Base-by-base conservation (phyloP, 257 asterid species). In the Nicotiana obtusifolia region DNA sequence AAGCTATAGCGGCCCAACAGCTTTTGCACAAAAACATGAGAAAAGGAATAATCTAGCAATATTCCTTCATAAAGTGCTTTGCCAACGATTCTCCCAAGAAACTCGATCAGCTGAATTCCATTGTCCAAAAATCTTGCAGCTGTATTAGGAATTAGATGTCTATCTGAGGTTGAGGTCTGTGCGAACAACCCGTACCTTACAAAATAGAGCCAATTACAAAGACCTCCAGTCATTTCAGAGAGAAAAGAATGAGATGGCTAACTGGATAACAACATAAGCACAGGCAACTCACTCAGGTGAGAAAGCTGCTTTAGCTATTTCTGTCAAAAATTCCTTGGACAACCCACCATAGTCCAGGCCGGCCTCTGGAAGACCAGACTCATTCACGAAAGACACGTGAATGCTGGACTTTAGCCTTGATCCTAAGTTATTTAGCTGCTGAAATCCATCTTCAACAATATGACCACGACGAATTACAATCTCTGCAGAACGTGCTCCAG, bases 301-400 rank as follows among this genome's bases (percentile, higher is more conserved):
- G 88, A 95, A 92, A 69, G 94, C 98, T 65, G 88, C 87, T 88
- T 95, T 95, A 11, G 97, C 90, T 24, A 95, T 84, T 85, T 95
- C 98, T 62, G 97, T 95, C 88, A 94, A 88, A 89, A 95, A 94
- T 87, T 95, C 98, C 90, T 94, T 95, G 83, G 99, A 94, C 86
- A 95, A 86, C 37, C 99, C 98, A 86, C 99, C 99, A 86, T 92
- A 95, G 89, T 95, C 99, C 75, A 95, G 94, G 82, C 99, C 99
- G 83, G 97, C 97, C 88, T 95, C 99, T 57, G 96, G 95, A 84
- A 95, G 97, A 68, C 97, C 99, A 82, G 99, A 94, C 84, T 93
- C 98, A 85, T 97, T 91, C 83, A 94, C 93, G 82, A 95, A 95
- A 28, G 98, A 94, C 77, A 95, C 97, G 79, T 92, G 97, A 81